A percentile compares a stretch with the other conserved stretches of the same genome.
Evolutionary conservation across 2,329 filamentous ascomycete genomes (phyloP).

Genomic region (Tolypocladium nubicola): DNA sequence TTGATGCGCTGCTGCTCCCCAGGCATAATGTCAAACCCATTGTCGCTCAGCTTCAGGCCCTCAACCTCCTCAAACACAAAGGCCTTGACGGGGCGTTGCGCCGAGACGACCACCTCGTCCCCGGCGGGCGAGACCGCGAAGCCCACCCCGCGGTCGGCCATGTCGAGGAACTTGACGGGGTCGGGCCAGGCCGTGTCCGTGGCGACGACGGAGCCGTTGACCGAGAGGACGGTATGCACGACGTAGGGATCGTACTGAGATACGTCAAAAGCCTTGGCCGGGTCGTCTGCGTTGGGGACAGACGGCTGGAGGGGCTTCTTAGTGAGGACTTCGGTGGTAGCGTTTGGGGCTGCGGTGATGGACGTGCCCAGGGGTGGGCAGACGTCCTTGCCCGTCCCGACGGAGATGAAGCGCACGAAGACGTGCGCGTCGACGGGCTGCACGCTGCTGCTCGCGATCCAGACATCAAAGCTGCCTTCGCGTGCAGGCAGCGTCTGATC

Average conservation of each 20-base stretch:
- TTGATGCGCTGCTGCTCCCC: constrained; percentile 21
- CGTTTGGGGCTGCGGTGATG: constrained; percentile 21
- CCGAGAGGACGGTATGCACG: constrained; percentile 31
- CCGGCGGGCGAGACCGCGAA: constrained; percentile 17
- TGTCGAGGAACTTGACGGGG: constrained; percentile 48
- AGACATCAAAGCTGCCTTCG: constrained; percentile 29
- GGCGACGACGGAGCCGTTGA: constrained; percentile 26
- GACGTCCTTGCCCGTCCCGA: constrained; percentile 26
- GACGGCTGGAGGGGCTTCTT: constrained; percentile 1
- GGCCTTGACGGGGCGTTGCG: constrained; percentile 42
- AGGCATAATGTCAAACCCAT: constrained; percentile 47
- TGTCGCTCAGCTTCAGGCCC: constrained; percentile 39
- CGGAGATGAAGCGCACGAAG: constrained; percentile 27
- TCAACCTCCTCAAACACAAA: constrained; percentile 41
- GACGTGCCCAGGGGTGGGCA: constrained; percentile 10
- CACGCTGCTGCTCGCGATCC: constrained; percentile 24
- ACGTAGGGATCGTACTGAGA: constrained; percentile 27
- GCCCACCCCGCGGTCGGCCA: constrained; percentile 27
- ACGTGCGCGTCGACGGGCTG: constrained; percentile 15
- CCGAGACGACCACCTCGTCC: constrained; percentile 16
- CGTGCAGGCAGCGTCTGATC: constrained; percentile 26
- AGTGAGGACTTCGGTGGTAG: constrained; percentile 24
- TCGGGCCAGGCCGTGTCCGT: constrained; percentile 49
- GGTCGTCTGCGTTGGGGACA: constrained; percentile 24
- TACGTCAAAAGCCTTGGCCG: not conserved